phyloP scores from a whole-genome alignment of 202 grass and related monocot genomes.

The Zoysia matrella region DNA sequence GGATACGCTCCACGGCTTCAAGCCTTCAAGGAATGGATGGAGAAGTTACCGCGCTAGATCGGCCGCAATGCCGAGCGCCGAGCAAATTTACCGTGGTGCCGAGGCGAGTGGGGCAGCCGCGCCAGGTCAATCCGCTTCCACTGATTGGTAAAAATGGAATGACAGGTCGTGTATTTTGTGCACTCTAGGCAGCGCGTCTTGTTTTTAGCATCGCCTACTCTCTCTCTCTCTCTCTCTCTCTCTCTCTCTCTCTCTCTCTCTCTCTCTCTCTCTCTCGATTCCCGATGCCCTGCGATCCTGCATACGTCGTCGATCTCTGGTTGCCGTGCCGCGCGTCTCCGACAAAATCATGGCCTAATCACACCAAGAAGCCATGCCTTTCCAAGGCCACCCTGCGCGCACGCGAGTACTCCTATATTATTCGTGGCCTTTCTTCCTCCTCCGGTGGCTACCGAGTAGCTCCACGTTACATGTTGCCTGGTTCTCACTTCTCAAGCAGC shows the following conservation, averaged over 20 bases:
- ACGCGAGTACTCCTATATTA: not conserved
- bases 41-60: too few species aligned
- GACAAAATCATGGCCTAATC: conserved; percentile 20
- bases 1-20: not conserved
- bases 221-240: too few species aligned
- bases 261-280: conserved; percentile 19
- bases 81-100: conserved; percentile 14
- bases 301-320: conserved; percentile 16
- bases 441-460: not conserved
- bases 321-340: conserved; percentile 10
- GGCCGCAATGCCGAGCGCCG: not conserved
- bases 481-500: not conserved
- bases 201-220: conserved; percentile 27
- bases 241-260: too few species aligned
- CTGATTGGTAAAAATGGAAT: not conserved
- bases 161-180: not conserved
- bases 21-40: too few species aligned
- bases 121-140: not conserved
- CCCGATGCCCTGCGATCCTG: conserved; percentile 26
- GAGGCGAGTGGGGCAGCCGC: not conserved
- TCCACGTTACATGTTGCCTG: conserved; percentile 45
- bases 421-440: not conserved
- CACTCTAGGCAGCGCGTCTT: conserved; percentile 19
- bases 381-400: not conserved
- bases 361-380: conserved; percentile 41